Percentiles rank a stretch among this genome's conserved stretches.
Evolutionary conservation across 2,329 filamentous ascomycete species (phyloP).

Genomic region (Fusarium vanettenii): DNA sequence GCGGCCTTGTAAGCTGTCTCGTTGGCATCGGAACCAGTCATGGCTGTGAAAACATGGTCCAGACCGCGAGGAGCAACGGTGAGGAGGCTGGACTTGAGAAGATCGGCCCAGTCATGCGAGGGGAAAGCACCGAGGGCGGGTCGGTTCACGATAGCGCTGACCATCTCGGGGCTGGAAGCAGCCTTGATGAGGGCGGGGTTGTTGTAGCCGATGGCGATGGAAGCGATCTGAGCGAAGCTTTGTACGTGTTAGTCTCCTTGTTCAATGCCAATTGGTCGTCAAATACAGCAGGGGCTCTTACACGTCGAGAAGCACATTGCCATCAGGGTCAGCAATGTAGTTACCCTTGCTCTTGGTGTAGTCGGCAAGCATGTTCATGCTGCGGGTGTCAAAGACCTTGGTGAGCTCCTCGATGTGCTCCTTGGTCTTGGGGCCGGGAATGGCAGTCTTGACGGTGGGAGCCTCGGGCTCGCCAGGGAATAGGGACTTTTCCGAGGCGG

Average conservation of each 20-base stretch:
- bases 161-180: slow-evolving; percentile 82
- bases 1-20: slow-evolving; percentile 95
- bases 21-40: slow-evolving; percentile 91
- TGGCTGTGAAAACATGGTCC: slow-evolving; percentile 90
- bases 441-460: slow-evolving; percentile 67
- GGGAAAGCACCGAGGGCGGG: slow-evolving; percentile 94
- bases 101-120: slow-evolving; percentile 82
- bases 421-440: slow-evolving; percentile 82
- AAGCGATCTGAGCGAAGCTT: slow-evolving; percentile 91
- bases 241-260: slow-evolving; percentile 9
- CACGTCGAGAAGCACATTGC: slow-evolving; percentile 79
- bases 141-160: slow-evolving; percentile 84
- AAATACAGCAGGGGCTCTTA: slow-evolving; percentile 52
- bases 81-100: slow-evolving; percentile 84
- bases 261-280: background rate
- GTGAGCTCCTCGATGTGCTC: slow-evolving; percentile 76
- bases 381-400: slow-evolving; percentile 86
- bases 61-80: slow-evolving; percentile 85
- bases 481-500: slow-evolving; percentile 52
- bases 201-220: slow-evolving; percentile 93
- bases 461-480: slow-evolving; percentile 62
- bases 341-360: slow-evolving; percentile 82
- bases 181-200: slow-evolving; percentile 80
- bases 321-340: slow-evolving; percentile 80
- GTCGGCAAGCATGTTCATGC: slow-evolving; percentile 84